Evolutionary conservation across 1,284 basidiomycete species (phyloP).

Genomic region (Microbotryum scabiosae): DNA sequence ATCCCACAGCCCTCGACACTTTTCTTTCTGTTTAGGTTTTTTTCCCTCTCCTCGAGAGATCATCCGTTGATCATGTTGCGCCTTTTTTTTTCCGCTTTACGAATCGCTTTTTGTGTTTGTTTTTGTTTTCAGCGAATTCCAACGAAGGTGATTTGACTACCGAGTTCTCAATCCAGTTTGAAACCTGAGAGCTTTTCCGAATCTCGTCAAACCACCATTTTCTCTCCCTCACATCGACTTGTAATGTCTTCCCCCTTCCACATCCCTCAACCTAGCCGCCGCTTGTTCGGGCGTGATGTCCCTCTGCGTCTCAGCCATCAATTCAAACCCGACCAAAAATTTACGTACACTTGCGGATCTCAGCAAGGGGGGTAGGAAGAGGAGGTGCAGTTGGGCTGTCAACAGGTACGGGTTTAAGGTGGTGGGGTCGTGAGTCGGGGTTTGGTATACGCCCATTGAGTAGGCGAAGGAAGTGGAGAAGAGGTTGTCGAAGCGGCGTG

Average conservation of each 20-base stretch:
- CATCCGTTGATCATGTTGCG: too few species aligned
- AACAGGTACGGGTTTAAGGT: conserved; percentile 28
- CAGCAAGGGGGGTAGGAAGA: conserved; percentile 80
- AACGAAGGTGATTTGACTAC: too few species aligned
- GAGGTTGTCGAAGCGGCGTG: conserved; percentile 75
- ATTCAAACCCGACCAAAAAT: conserved; percentile 86
- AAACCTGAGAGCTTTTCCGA: too few species aligned
- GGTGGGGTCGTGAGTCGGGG: conserved; percentile 50
- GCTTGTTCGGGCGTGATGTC: conserved; percentile 88
- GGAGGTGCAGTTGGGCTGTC: conserved; percentile 68
- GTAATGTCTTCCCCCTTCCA: conserved; percentile 51
- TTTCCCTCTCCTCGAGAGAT: too few species aligned
- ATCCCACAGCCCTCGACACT: too few species aligned
- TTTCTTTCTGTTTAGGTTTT: too few species aligned
- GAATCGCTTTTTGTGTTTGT: too few species aligned
- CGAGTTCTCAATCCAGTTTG: too few species aligned
- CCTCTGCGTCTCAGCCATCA: conserved; percentile 84
- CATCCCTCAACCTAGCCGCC: conserved; percentile 54
- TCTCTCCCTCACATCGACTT: conserved; percentile 4
- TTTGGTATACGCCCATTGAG: conserved; percentile 91
- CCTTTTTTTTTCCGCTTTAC: too few species aligned
- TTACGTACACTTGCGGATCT: conserved; percentile 76
- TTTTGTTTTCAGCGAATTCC: too few species aligned
- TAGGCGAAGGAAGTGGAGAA: conserved; percentile 65
- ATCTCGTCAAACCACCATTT: too few species aligned